Evolutionary conservation across 2,329 filamentous ascomycete species (phyloP), one percentile per base, ranked within the genome.

Genomic region (Trichoderma breve): DNA sequence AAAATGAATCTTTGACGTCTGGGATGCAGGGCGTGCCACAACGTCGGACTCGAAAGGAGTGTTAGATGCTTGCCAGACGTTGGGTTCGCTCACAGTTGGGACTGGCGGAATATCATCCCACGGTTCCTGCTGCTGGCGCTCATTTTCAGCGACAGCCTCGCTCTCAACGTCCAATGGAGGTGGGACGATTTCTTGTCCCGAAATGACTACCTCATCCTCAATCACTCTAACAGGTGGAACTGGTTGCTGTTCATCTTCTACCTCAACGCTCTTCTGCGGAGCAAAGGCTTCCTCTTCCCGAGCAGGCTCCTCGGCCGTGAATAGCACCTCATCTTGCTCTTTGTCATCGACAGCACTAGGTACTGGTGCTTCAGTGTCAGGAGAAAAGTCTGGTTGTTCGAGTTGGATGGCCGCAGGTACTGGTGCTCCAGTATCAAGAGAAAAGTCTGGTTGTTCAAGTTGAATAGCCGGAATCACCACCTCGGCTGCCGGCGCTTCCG

Each of bases 271-370:
- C 9, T 55, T 76, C n/a, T 75, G 71, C 67, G 74, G 81, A 0
- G 79, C 75, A 14, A 87, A 80, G 3, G 82, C 84, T 72, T 89
- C 86, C 63, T 83, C 87, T 79, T 85, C 83, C 26, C 82, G 82
- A 36, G 87, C 86, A 28, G 88, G 78, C 62, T 84, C 83, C 69
- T 86, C 84, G 3, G 88, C 85, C 73, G 85, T 87, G 8, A 84
- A 85, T 0, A 76, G 74, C 66, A 83, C 77, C 43, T 76, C 74
- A 4, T 70, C n/a, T 57, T 61, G 34, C 62, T 47, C 60, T 34
- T 39, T 14, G 8, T 32, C 60, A 61, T 64, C 24, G 1, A 34
- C 34, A 32, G 26, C 24, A 24, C 24, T 24, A 32, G 30, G 30
- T 32, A 12, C 30, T 32, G 30, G 30, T 12, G 11, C 32, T 12